Conservation (phyloP, 2,329 filamentous ascomycete genomes). For the Aureobasidium sp. region DNA sequence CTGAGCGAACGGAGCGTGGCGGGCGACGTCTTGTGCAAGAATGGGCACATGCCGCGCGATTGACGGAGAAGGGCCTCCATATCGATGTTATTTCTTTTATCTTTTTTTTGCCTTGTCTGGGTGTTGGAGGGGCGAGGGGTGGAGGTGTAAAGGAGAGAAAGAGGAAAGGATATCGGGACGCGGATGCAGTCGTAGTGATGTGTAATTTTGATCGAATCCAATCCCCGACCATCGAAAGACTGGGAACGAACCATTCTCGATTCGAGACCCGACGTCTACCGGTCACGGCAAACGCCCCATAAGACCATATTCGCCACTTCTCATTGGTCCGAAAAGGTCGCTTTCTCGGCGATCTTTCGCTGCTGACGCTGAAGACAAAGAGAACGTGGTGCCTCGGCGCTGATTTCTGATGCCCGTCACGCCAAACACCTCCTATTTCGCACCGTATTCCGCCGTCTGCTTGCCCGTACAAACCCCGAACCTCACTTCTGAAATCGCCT, state of each 20-base stretch:
- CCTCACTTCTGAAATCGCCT: background rate
- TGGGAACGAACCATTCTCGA: background rate
- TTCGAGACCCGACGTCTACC: background rate
- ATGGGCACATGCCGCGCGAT: constrained; percentile 94
- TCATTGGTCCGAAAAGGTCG: background rate
- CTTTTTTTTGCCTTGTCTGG: background rate
- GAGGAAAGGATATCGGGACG: background rate
- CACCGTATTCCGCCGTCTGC: constrained; percentile 5
- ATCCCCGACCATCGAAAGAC: background rate
- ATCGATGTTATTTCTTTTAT: constrained; percentile 13
- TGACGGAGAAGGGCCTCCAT: constrained; percentile 96
- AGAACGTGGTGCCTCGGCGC: background rate
- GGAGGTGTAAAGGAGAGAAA: background rate
- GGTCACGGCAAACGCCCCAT: constrained; percentile 1
- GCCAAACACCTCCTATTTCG: background rate
- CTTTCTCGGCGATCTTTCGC: constrained; percentile 4
- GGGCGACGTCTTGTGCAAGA: constrained; percentile 88
- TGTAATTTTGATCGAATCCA: background rate
- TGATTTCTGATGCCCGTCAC: background rate
- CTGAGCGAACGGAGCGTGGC: constrained; percentile 85
- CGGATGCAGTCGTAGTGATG: background rate
- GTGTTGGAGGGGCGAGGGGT: background rate
- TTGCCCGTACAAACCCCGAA: background rate
- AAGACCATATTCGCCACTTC: background rate
- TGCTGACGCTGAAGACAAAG: constrained; percentile 1